Percentiles rank a stretch among this genome's conserved stretches.
Evolutionary conservation across 805 yeast species (phyloP).

Genomic region (Debaryomyces maramus): DNA sequence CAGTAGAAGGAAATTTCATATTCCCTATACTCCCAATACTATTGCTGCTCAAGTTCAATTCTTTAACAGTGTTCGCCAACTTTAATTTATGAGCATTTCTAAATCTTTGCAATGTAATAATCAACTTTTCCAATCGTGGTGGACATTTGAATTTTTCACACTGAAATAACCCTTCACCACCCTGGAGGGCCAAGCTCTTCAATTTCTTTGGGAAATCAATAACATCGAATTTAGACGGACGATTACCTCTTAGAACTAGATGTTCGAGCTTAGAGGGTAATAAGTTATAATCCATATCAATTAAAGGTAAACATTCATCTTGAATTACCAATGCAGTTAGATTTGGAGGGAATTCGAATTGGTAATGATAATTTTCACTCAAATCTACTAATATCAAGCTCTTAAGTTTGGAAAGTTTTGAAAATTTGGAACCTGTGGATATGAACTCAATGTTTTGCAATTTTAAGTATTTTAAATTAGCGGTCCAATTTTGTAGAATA

Average conservation of each 20-base stretch:
- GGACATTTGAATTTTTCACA: constrained; percentile 3
- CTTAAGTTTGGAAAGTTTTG: neutral
- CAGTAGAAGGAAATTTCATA: neutral
- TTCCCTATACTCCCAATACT: neutral
- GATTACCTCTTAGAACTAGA: neutral
- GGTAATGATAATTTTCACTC: neutral
- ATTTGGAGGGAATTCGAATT: neutral
- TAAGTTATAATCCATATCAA: neutral
- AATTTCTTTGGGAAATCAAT: neutral
- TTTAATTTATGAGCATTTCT: constrained; percentile 1
- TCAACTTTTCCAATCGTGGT: neutral
- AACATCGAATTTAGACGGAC: neutral
- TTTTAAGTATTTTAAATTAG: neutral
- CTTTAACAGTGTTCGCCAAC: neutral
- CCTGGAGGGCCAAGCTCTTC: neutral
- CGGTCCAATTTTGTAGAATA: neutral
- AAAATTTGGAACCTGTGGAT: neutral
- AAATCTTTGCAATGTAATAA: neutral
- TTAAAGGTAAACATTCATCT: constrained; percentile 1
- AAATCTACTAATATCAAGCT: neutral
- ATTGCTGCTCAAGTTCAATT: neutral
- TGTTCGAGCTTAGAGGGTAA: neutral
- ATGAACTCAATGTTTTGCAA: neutral
- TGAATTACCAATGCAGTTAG: neutral
- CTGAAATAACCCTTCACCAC: constrained; percentile 1